A percentile compares a stretch with the other conserved stretches of the same genome.
These are phyloP conservation scores for Suaeda aralocaspica DNA, from an alignment of 148 eudicot genomes.

Conservation along the genomic window DNA sequence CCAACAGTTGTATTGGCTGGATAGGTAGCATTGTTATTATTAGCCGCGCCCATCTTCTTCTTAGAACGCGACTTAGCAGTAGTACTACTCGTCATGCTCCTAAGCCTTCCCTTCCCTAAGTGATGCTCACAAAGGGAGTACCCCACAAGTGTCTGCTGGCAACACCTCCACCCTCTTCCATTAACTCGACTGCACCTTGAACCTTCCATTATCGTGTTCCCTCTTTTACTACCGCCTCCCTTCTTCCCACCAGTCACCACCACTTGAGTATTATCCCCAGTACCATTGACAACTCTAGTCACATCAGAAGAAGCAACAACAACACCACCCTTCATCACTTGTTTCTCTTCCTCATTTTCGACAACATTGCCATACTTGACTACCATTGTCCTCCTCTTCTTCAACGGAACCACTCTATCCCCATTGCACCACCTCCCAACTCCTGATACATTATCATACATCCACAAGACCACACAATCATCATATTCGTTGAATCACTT, in stretches of 20 bases:
- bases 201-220: slow-evolving; percentile 68
- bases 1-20: too few species aligned
- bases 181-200: slow-evolving; percentile 84
- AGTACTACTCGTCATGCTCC: slow-evolving; percentile 35
- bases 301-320: too few species aligned
- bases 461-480: too few species aligned
- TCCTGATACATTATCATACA: not conserved
- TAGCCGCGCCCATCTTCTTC: not conserved
- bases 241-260: slow-evolving; percentile 2
- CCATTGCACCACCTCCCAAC: slow-evolving; percentile 31
- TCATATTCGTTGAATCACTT: too few species aligned
- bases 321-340: not conserved
- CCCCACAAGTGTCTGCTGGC: slow-evolving; percentile 78
- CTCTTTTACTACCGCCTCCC: slow-evolving; percentile 38
- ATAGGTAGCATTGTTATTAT: not conserved
- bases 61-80: not conserved
- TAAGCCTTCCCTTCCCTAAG: slow-evolving; percentile 71
- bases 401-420: slow-evolving; percentile 46
- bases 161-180: slow-evolving; percentile 89
- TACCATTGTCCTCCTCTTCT: slow-evolving; percentile 40
- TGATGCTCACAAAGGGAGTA: slow-evolving; percentile 87
- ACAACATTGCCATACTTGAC: not conserved
- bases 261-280: not conserved
- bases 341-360: slow-evolving; percentile 27
- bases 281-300: not conserved